Evolutionary conservation across 2,329 filamentous ascomycete species (phyloP), one percentile per base, ranked within the genome.

Genomic region (Aspergillus sp.): DNA sequence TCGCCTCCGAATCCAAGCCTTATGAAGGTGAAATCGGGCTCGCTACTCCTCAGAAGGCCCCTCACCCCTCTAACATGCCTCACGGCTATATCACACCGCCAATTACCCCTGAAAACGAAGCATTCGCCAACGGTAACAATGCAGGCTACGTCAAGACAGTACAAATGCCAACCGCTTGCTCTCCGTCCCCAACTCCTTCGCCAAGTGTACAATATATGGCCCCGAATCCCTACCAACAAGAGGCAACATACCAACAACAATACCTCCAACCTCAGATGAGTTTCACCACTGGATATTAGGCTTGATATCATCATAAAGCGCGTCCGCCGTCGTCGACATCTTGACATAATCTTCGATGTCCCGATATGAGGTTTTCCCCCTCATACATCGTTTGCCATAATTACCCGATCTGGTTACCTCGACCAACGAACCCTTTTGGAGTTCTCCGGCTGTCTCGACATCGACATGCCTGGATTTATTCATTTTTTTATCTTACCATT

Each of bases 11-110:
- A 59, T 73, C 77, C 22, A 78, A 79, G 67, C 72, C 77, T 7
- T 79, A 79, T 63, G 71, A 71, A 41, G 75, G 74, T 45, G 76
- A 79, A 59, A 74, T 78, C 59, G 78, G 77, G n/a, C 71, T 80
- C 34, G 75, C 75, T 51, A 80, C 78, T 7, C 78, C 78, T 30
- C 78, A 80, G 64, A 80, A 80, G 68, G 66, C 72, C 15, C 60
- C 64, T 34, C 72, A 72, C 47, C 72, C 74, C 59, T 70, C 76
- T 46, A 69, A 69, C 54, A 70, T 76, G 68, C 72, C 75, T 8
- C 73, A 81, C 64, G 80, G 80, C 19, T 80, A 81, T 60, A 76
- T 81, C 57, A 82, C 80, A n/a, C 80, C 80, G 31, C 80, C 80
- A 17, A 81, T 81, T 61, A 82, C 80, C 1, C 80, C 80, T 7